A percentile compares a stretch with the other conserved stretches of the same genome.
These are phyloP conservation scores for Amanita subjunquillea DNA, from an alignment of 768 basidiomycete genomes.

Conservation along the genomic window DNA sequence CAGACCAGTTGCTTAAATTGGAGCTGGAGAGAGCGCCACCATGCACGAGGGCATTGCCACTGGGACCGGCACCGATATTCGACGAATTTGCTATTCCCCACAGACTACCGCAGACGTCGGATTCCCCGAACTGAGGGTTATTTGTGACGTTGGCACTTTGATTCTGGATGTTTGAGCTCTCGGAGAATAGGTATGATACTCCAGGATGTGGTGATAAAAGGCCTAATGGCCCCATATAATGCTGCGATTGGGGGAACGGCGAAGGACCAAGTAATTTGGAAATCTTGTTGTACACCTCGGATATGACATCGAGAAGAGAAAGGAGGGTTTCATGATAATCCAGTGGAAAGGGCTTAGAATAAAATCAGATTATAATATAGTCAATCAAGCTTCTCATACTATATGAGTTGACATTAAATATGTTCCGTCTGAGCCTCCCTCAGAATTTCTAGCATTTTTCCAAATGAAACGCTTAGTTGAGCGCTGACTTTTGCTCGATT, in stretches of 20 bases:
- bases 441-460: conserved; percentile 42
- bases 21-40: conserved; percentile 27
- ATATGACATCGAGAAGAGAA: conserved; percentile 81
- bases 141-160: conserved; percentile 10
- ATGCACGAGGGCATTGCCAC: conserved; percentile 14
- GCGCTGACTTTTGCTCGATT: conserved; percentile 13
- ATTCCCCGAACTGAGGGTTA: conserved; percentile 1
- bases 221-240: conserved; percentile 73
- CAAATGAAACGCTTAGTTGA: conserved; percentile 44
- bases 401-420: conserved; percentile 69
- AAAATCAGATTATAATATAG: conserved; percentile 2
- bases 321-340: conserved; percentile 87
- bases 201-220: conserved; percentile 72
- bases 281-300: conserved; percentile 85
- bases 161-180: conserved; percentile 19
- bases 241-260: conserved; percentile 54
- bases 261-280: conserved; percentile 76
- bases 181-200: conserved; percentile 68
- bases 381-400: conserved; percentile 27
- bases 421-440: conserved; percentile 50
- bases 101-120: conserved; percentile 40
- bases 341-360: conserved; percentile 69
- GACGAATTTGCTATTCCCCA: conserved; percentile 61
- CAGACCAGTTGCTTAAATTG: conserved; percentile 48
- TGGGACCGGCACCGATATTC: conserved; percentile 11